phyloP scores from a whole-genome alignment of 2,329 filamentous ascomycete genomes.

The Sphaerostilbella broomeana region DNA sequence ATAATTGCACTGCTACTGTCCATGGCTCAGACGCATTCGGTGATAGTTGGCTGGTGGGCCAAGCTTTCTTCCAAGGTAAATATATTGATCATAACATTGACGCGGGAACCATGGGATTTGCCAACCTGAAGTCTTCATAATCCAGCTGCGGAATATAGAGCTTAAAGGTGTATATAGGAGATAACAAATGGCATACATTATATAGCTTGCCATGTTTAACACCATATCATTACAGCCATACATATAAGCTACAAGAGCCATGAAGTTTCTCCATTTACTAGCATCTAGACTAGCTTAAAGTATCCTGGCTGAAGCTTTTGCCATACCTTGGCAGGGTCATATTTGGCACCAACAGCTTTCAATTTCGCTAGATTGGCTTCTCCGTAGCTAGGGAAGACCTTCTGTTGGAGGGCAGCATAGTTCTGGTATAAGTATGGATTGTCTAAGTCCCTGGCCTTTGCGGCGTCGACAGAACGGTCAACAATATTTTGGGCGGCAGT shows the following conservation, averaged over 20 bases:
- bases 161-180: no score
- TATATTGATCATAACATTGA: slow-evolving; percentile 18
- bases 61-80: slow-evolving; percentile 19
- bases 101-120: slow-evolving; percentile 15
- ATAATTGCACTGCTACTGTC: slow-evolving; percentile 17
- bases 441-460: slow-evolving; percentile 26
- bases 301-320: slow-evolving; percentile 32
- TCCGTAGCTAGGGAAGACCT: slow-evolving; percentile 36
- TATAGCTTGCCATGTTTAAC: no score
- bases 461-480: slow-evolving; percentile 21
- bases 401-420: slow-evolving; percentile 37
- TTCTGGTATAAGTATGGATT: slow-evolving; percentile 35
- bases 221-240: no score
- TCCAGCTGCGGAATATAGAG: not conserved
- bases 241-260: no score
- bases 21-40: slow-evolving; percentile 14
- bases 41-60: slow-evolving; percentile 17
- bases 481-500: slow-evolving; percentile 22
- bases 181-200: no score
- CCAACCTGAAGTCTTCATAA: slow-evolving; percentile 7
- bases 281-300: slow-evolving; percentile 36
- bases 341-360: slow-evolving; percentile 25
- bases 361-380: slow-evolving; percentile 30
- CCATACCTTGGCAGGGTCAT: slow-evolving; percentile 32
- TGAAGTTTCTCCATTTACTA: no score